A percentile compares a stretch with the other conserved stretches of the same genome.
Evolutionary conservation across 2,329 filamentous ascomycete genomes (phyloP).

Genomic region (Elsinoe arachidis): DNA sequence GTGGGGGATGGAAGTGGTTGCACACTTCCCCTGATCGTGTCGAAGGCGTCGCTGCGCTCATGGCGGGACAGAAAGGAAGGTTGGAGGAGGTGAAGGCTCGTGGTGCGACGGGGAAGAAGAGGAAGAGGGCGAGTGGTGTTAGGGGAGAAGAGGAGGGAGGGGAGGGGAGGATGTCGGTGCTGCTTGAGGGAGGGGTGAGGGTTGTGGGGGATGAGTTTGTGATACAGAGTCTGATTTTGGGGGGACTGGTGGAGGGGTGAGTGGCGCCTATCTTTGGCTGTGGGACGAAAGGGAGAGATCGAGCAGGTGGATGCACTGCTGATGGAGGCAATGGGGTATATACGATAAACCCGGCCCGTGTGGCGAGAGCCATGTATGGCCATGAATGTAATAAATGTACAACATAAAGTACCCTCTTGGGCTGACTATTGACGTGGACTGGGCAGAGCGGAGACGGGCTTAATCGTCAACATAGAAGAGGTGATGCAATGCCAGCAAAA

Average conservation of each 20-base stretch:
- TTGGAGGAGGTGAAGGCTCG: constrained; percentile 7
- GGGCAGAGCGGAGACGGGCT: too few species aligned
- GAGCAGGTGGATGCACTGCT: background rate
- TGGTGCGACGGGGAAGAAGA: constrained; percentile 31
- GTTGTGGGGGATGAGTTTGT: constrained; percentile 79
- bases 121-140: constrained; percentile 32
- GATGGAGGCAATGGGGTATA: too few species aligned
- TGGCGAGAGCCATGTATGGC: too few species aligned
- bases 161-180: constrained; percentile 24
- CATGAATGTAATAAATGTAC: too few species aligned
- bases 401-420: too few species aligned
- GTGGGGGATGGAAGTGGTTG: constrained; percentile 63
- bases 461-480: too few species aligned
- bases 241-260: constrained; percentile 59
- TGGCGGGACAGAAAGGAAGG: constrained; percentile 32
- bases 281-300: constrained; percentile 30
- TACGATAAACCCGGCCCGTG: too few species aligned
- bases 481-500: too few species aligned
- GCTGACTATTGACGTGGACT: too few species aligned
- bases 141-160: constrained; percentile 24
- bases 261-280: background rate
- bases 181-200: constrained; percentile 45
- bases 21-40: constrained; percentile 60
- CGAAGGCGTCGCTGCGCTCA: constrained; percentile 44
- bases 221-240: constrained; percentile 85